Evolutionary conservation across 2,329 filamentous ascomycete genomes (phyloP), one percentile per base, ranked within the genome.

Genomic region (Aspergillus sp.): DNA sequence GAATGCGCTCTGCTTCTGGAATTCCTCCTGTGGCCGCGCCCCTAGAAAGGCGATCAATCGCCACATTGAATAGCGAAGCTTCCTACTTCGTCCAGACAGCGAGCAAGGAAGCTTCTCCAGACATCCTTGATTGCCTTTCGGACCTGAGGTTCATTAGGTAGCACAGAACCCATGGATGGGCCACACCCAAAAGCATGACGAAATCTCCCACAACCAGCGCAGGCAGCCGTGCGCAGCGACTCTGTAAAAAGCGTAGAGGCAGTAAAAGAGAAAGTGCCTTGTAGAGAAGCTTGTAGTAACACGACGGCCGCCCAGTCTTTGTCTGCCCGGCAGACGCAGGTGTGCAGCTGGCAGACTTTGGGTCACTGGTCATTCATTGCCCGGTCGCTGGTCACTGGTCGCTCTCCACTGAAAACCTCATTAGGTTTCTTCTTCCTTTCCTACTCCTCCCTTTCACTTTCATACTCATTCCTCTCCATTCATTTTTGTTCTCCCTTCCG

Each of bases 381-480:
- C 44, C 37, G 51, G 50, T 58, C 40, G 27, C 27, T 30, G 27
- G 27, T 4, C 27, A 40, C 49, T 27, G 30, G 37, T 44, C 54
- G 48, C 54, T 48, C 42, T 57, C 54, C 56, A 58, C 56, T 52
- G 46, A 58, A 58, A 57, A 48, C 50, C 44, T 45, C 52, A 48
- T 45, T 20, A 20, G 20, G 20, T 20, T 50, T 58, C 54, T 59
- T 51, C 59, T 59, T 54, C 54, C 40, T 54, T 30, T 58, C 34
- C 57, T 56, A 52, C 42, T 53, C 39, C 39, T 63, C 61, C 39
- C 53, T 55, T 40, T 34, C 39, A 24, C 42, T 48, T 27, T 46
- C 47, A 53, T 54, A 54, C 55, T 49, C 53, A 61, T 63, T 68
- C 60, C 61, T 52, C 44, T 19, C 42, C 54, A 54, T 60, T 54